These are phyloP conservation scores for Willaertia magna DNA, from an alignment of 208 protist species.

Conservation along the genomic window DNA sequence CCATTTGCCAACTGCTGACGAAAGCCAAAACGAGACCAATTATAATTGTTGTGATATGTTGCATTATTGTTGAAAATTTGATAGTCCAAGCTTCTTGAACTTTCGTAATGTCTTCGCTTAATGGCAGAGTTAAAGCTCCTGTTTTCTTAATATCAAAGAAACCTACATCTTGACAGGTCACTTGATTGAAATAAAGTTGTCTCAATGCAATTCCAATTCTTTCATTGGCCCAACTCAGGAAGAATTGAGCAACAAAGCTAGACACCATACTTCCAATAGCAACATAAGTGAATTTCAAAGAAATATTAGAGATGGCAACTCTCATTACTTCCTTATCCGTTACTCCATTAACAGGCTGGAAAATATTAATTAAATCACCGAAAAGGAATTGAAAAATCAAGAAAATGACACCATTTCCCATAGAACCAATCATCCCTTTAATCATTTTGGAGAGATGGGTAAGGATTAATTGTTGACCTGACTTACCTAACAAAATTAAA, in stretches of 20 bases:
- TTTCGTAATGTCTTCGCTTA: neutral
- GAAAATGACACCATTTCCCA: neutral
- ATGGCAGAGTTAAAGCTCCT: neutral
- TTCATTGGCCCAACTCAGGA: neutral
- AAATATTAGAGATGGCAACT: neutral
- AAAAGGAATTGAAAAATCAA: neutral
- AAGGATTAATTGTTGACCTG: no score
- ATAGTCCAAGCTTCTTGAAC: neutral
- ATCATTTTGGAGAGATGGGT: no score
- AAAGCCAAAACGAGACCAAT: neutral
- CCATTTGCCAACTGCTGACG: neutral
- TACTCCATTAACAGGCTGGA: neutral
- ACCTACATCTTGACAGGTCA: neutral
- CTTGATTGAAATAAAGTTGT: neutral
- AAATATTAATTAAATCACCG: neutral
- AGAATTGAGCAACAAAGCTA: neutral
- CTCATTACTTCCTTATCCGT: neutral
- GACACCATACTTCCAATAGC: neutral
- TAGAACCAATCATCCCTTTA: neutral
- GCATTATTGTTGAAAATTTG: neutral
- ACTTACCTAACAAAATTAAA: neutral
- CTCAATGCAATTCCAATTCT: neutral
- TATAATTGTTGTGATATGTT: neutral
- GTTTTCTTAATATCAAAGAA: constrained; percentile 6
- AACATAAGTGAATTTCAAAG: neutral